Conservation (phyloP, 345 rosid species). For the Pistacia integerrima region DNA sequence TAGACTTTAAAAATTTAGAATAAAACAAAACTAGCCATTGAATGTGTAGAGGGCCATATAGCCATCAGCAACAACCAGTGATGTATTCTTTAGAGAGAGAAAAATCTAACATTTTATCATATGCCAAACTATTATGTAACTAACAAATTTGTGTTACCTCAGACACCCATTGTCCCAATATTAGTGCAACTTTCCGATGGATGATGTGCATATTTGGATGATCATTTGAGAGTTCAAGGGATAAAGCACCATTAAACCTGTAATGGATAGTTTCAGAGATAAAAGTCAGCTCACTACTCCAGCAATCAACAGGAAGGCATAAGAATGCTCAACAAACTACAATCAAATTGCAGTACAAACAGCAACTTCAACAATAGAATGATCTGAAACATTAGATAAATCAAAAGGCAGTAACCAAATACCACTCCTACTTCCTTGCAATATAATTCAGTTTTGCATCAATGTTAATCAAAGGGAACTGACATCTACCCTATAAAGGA, state of each 20-base stretch:
- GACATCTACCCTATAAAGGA: neutral
- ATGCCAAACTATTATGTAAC: neutral
- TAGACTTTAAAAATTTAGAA: neutral
- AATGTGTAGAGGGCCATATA: neutral
- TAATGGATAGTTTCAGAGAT: conserved; percentile 21
- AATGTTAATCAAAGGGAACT: too few species aligned
- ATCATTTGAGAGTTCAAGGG: conserved; percentile 85
- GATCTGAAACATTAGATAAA: neutral
- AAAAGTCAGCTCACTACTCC: neutral
- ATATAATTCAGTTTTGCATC: neutral
- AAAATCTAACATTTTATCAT: neutral
- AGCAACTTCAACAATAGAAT: neutral
- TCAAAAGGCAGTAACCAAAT: too few species aligned
- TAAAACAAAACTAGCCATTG: neutral
- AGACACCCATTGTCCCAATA: conserved; percentile 98
- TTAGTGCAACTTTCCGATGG: conserved; percentile 90
- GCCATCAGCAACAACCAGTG: neutral
- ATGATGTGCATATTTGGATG: conserved; percentile 91
- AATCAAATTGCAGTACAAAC: neutral
- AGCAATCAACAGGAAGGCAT: neutral
- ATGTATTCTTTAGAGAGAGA: neutral
- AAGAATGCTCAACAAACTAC: neutral
- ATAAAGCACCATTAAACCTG: conserved; percentile 95
- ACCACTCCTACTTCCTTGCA: too few species aligned
- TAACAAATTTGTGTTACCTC: conserved; percentile 58